Percentiles rank a stretch among this genome's conserved stretches.
Conservation (phyloP, 75 land plant genomes). For the Cupressus sempervirens region DNA sequence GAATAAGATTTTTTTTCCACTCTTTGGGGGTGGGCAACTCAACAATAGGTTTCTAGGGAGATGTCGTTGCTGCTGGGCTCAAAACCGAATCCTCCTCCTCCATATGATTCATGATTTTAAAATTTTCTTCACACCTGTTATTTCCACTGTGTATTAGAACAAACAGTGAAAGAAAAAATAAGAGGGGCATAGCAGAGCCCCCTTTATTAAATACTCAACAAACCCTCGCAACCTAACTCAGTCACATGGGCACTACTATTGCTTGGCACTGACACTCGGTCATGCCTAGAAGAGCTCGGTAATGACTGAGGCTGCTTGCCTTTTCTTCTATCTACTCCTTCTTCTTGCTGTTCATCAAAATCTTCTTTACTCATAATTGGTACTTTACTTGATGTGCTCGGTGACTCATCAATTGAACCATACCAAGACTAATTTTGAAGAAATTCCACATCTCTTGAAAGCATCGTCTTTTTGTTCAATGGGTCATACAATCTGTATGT, state of each 20-base stretch:
- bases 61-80: background rate
- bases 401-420: too few relatives aligned
- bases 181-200: background rate
- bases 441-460: too few relatives aligned
- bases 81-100: conserved; percentile 5
- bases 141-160: background rate
- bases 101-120: background rate
- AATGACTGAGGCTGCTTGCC: too few relatives aligned
- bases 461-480: too few relatives aligned
- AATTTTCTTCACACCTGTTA: background rate
- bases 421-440: too few relatives aligned
- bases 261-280: too few relatives aligned
- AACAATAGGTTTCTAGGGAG: background rate
- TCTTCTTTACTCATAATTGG: too few relatives aligned
- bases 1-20: conserved; percentile 16
- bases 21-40: background rate
- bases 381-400: too few relatives aligned
- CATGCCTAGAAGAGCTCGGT: too few relatives aligned
- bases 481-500: too few relatives aligned
- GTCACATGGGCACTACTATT: conserved; percentile 4
- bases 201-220: background rate
- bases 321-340: too few relatives aligned
- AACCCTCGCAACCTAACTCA: background rate
- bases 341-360: too few relatives aligned
- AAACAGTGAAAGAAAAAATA: background rate